Base-by-base conservation (phyloP, 1,139 yeast genomes). In the Casaregolazyma suthepensis region DNA sequence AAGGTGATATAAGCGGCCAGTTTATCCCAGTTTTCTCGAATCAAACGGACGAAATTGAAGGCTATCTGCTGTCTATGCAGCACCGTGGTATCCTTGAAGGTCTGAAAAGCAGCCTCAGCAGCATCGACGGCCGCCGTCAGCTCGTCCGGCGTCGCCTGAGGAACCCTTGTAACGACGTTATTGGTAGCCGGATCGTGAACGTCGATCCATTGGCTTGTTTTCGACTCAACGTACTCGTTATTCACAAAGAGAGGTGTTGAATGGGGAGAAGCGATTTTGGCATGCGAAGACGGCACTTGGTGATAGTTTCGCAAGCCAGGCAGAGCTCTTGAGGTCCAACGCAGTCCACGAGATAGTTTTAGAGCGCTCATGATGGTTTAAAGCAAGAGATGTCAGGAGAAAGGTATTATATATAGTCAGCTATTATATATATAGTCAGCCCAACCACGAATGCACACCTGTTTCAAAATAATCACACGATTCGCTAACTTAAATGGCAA, bases 151-250 rank as follows among this genome's bases (percentile, higher is more conserved):
- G 93, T 86, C 43, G 82, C 76, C 71, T 85, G 91, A 17, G 93
- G 93, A 15, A 85, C 93, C 60, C 77, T 75, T 49, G 86, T 76
- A 45, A 86, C 82, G 47, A 85, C 79, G 58, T 74, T 66, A 68
- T 85, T 81, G 54, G 93, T 85, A 52, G 93, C 87, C 13, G 93
- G 93, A 66, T 85, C 93, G 65, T 78, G 84, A 55, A 86, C 76
- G 57, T 85, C 90, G 65, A 77, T 82, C 90, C 90, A 85, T 60
- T 77, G 76, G 19, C 68, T 62, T 15, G 88, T 71, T 46, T 74
- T 76, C 37, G 86, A 80, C 61, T 81, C 76, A 61, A 81, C 71
- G 55, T 80, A 75, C 71, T 82, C 65, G 67, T 84, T 84, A 67
- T 85, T 75, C 61, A 80, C 67, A 65, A 81, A 85, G 54, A 75